Evolutionary conservation across 495 filamentous ascomycete species (phyloP), one percentile per base, ranked within the genome.

Genomic region (Polyplosphaeria fusca): DNA sequence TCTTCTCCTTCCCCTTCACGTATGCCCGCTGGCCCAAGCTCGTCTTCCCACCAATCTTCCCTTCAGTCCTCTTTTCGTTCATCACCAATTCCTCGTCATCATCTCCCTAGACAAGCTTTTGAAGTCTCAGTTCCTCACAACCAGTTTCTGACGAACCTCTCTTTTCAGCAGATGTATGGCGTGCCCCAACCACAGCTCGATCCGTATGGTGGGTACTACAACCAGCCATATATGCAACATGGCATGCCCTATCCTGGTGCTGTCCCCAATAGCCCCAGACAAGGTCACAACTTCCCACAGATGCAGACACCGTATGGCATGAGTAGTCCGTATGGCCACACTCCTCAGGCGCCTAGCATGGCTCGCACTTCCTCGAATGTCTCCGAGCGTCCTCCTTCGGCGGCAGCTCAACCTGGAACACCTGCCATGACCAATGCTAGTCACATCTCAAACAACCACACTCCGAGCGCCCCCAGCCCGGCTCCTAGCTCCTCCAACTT

Each of bases 281-380:
- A 55, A 28, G 65, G 65, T 13, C 52, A 51, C 20, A 63, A 56
- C 58, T 67, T 63, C 23, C 55, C 60, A 11, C 58, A 62, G 18
- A 61, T 66, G 39, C 47, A 43, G 47, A 56, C 52, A 12, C 42
- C 49, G 12, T 52, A 58, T 19, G 68, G 71, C 48, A 73, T 77
- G 67, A 74, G 68, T 30, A 75, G 74, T 47, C 73, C 75, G 23
- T 84, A 84, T 61, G 75, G 74, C 55, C 39, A 68, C 76, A 63
- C 74, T 53, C 73, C 76, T 41, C 77, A 81, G 68, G 73, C 82
- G 14, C 79, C 82, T 19, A 74, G 84, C 9, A 88, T 95, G 82
- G 92, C 90, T 5, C 86, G 91, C 64, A 86, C 82, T 44, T 81
- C 88, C 2, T 95, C 91, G 5, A 86, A 93, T 67, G 74, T 91